Evolutionary conservation across 2,329 filamentous ascomycete species (phyloP), one percentile per base, ranked within the genome.

Genomic region (Aspergillus tubingensis): DNA sequence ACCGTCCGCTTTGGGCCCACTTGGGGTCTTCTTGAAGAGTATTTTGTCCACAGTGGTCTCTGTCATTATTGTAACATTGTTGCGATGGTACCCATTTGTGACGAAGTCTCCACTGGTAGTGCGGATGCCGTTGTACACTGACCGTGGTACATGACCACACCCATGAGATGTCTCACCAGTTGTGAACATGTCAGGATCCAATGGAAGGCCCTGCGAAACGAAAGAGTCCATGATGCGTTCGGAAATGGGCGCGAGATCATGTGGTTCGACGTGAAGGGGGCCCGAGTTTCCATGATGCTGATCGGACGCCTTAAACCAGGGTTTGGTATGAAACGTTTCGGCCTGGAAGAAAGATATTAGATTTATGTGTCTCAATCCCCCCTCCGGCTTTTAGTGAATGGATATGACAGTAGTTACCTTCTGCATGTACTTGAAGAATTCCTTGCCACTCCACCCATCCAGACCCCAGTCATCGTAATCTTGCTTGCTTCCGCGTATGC

Each of bases 161-260:
- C 83, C 84, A 54, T 85, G 80, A 1, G 83, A 72, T 19, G 79
- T 80, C 30, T 81, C 76, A 17, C 82, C 82, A 23, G 79, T 82
- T 0, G 81, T 80, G 67, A 87, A 87, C 83, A 88, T 86, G 62
- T 88, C 85, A 17, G 79, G 77, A 43, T 84, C 79, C n/a, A 85
- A 75, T 0, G 82, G 80, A 0, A 88, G 70, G 58, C 85, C 85
- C 61, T 82, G 74, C 2, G 81, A 83, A 8, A 83, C 72, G 72
- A 86, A 81, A 0, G 84, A 86, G 51, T 86, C 79, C 27, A 82
- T 74, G 8, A 87, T 70, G 30, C 82, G 76, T 48, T 86, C 73
- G 2, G 84, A 85, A 36, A 88, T 87, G 1, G 85, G 84, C 2
- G 83, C 83, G 1, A 86, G 73, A 61, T 86, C 83, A 61, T 87